phyloP scores from a whole-genome alignment of 1,284 basidiomycete species.

The Ceratobasidium sp. region DNA sequence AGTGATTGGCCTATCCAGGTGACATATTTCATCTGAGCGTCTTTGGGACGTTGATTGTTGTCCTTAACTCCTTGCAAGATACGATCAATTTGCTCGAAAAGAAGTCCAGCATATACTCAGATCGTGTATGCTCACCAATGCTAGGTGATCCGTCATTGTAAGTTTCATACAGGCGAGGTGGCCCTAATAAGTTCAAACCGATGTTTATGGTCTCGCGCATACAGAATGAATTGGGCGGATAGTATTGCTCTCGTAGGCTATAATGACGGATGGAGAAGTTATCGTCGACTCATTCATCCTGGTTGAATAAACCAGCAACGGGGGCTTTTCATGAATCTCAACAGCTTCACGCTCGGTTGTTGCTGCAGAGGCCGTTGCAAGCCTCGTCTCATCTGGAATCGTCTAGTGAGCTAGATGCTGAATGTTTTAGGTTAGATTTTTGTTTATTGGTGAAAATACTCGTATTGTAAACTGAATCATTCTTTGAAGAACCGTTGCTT shows the following conservation, averaged over 20 bases:
- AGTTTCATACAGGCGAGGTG: neutral
- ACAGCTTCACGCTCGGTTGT: slow-evolving; percentile 17
- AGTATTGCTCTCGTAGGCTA: slow-evolving; percentile 23
- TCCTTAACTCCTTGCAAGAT: slow-evolving; percentile 21
- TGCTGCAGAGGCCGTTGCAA: slow-evolving; percentile 18
- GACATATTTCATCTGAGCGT: slow-evolving; percentile 1
- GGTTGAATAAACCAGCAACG: slow-evolving; percentile 18
- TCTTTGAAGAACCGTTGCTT: neutral
- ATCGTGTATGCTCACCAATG: slow-evolving; percentile 6
- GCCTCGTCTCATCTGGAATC: neutral
- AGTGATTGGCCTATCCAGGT: neutral
- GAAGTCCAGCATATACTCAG: slow-evolving; percentile 1
- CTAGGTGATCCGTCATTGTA: slow-evolving; percentile 13
- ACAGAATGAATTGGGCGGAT: slow-evolving; percentile 29
- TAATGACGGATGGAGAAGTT: slow-evolving; percentile 12
- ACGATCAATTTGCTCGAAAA: slow-evolving; percentile 16
- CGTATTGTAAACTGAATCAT: no score
- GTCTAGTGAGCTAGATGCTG: neutral
- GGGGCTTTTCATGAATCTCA: slow-evolving; percentile 19
- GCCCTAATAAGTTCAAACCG: no score
- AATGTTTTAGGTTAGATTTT: neutral
- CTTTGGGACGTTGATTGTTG: slow-evolving; percentile 6
- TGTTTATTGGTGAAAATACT: no score
- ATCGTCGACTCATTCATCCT: slow-evolving; percentile 37
- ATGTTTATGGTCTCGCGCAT: neutral